Evolutionary conservation across 805 yeast species (phyloP).

Genomic region (Schwanniomyces polymorphus): DNA sequence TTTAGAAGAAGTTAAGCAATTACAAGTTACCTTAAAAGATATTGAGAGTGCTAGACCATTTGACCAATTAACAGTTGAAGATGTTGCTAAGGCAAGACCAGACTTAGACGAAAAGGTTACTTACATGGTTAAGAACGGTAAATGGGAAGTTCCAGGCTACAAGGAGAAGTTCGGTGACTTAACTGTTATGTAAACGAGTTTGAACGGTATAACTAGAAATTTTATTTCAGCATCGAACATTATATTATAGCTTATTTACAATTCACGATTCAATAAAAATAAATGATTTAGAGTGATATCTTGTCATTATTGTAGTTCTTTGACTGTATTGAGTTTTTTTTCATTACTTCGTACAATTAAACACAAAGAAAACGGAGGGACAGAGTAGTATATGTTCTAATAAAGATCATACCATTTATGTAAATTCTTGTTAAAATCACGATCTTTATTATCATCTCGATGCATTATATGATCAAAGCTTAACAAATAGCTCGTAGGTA

Average conservation of each 20-base stretch:
- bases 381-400: too few relatives aligned
- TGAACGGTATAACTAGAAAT: background rate
- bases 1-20: conserved; percentile 77
- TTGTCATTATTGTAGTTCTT: background rate
- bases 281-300: background rate
- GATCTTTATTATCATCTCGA: conserved; percentile 3
- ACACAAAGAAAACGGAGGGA: too few relatives aligned
- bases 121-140: conserved; percentile 94
- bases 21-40: conserved; percentile 86
- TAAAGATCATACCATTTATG: too few relatives aligned
- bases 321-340: too few relatives aligned
- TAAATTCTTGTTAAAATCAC: conserved; percentile 2
- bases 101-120: conserved; percentile 94
- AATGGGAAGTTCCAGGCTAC: conserved; percentile 98
- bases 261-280: background rate
- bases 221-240: conserved; percentile 1
- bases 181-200: conserved; percentile 73
- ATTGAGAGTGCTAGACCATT: conserved; percentile 97
- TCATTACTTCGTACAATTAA: too few relatives aligned
- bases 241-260: background rate
- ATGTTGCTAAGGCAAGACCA: conserved; percentile 92
- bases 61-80: conserved; percentile 94
- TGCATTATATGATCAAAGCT: conserved; percentile 11
- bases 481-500: conserved; percentile 9
- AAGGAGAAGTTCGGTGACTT: conserved; percentile 97